Base-by-base conservation (phyloP, 2,329 filamentous ascomycete species). In the Penicillium sp. region DNA sequence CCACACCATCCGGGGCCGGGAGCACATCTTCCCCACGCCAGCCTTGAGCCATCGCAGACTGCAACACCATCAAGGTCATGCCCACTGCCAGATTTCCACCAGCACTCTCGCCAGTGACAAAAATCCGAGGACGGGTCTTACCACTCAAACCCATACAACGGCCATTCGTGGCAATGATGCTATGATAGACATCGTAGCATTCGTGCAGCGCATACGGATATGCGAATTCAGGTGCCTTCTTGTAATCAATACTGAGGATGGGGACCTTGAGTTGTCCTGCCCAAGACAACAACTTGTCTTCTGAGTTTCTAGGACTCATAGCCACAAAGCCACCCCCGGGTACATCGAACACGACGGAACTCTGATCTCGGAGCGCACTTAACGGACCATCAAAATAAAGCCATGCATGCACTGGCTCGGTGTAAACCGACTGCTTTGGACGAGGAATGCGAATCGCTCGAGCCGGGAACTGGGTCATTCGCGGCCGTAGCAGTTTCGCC, bases 291-390 rank as follows among this genome's bases (percentile, higher is more conserved):
- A 99, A 80, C 73, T 95, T 96, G 73, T 99, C 94, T 69, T 99
- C 94, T 66, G 95, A 91, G 66, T 88, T 90, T 44, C 94, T 81
- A n/a, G 94, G 94, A 56, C 90, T 87, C 94, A 99, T 99, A 17
- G 94, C 92, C 12, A 99, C 92, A 62, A 95, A 99, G 0, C 94
- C 94, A 31, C 94, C 94, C 1, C 94, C 94, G 0, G 94, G 94
- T 4, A 97, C 86, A 72, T 99, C 94, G 35, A 99, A 70, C 1
- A 99, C 83, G 28, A 99, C 73, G 65, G 88, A 88, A 48, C 84
- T 87, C 69, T 95, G 88, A 40, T 88, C 83, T 66, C 86, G 85
- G 43, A 97, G 78, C 44, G 91, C 87, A 2, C 87, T 85, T 8
- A 96, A 75, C 0, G 92, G 88, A 0, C 94, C 94, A 67, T 97